Evolutionary conservation across 148 eudicot species (phyloP), one percentile per base, ranked within the genome.

Genomic region (Polygonum aviculare): DNA sequence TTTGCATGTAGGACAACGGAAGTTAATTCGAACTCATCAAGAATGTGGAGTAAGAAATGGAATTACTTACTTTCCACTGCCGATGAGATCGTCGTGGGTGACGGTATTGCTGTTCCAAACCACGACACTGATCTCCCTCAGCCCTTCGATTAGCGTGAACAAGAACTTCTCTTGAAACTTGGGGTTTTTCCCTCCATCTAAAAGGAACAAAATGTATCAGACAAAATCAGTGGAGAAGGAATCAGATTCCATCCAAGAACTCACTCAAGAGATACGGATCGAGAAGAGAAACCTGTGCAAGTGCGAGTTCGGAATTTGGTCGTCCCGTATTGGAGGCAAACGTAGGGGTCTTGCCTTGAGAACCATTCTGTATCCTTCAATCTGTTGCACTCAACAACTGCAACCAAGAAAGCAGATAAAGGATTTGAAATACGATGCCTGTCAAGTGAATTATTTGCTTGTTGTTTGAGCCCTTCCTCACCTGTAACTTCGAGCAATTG

Each of bases 31-130:
- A 67, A 57, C 3, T 26, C n/a, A n/a, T 38, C 3, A 38, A 60
- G 36, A 60, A 60, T 26, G 31, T 12, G 38, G 35, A 26, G 14
- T 26, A 38, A 22, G 33, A 31, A 31, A 73, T 77, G 52, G 15
- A 55, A 78, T 85, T 87, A 95, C 99, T 85, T 87, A 95, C 99
- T 84, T 90, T 93, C 94, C 96, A 22, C 90, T 87, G 75, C 99
- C 99, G n/a, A 95, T 92, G 81, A 85, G 87, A 79, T 90, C 97
- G 40, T 95, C 99, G 40, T 59, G 77, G 51, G 90, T 82, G 75
- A 95, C 36, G 10, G 90, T 88, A 82, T 95, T 93, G 87, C 96
- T 95, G 78, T 95, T 95, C 94, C 94, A 92, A 11, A 95, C 99
- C 21, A 78, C 82, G 69, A 88, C 85, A 71, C 75, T 81, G 48